A percentile compares a stretch with the other conserved stretches of the same genome.
Evolutionary conservation across 2,329 filamentous ascomycete genomes (phyloP).

Genomic region (Colletotrichum camelliae): DNA sequence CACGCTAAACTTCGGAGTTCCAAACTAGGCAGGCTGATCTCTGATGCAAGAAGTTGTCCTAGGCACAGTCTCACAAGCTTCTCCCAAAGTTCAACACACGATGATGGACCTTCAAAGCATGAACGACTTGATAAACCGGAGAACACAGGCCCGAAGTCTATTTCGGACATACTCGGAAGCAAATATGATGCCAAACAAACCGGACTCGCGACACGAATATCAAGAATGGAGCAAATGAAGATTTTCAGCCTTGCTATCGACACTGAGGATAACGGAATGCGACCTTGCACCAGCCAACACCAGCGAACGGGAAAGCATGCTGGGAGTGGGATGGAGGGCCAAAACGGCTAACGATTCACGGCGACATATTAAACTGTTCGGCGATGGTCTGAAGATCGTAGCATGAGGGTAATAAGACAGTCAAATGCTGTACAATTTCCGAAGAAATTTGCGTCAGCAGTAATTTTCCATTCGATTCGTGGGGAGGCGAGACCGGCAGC

Average conservation of each 20-base stretch:
- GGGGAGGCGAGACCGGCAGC: neutral
- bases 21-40: neutral
- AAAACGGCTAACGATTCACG: no score
- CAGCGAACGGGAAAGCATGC: neutral
- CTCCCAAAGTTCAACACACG: neutral
- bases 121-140: no score
- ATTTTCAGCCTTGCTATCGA: neutral
- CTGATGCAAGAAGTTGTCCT: neutral
- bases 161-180: neutral
- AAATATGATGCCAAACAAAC: neutral
- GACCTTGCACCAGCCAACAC: no score
- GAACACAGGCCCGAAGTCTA: neutral
- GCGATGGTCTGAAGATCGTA: no score
- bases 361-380: no score
- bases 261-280: neutral
- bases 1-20: neutral
- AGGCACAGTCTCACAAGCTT: neutral
- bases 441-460: no score
- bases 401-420: no score
- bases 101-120: neutral
- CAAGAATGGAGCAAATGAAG: neutral
- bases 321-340: no score
- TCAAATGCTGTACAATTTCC: no score
- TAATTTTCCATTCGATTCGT: neutral
- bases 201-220: accelerated